phyloP scores from a whole-genome alignment of 306 rosid genomes.

The Fagus crenata region DNA sequence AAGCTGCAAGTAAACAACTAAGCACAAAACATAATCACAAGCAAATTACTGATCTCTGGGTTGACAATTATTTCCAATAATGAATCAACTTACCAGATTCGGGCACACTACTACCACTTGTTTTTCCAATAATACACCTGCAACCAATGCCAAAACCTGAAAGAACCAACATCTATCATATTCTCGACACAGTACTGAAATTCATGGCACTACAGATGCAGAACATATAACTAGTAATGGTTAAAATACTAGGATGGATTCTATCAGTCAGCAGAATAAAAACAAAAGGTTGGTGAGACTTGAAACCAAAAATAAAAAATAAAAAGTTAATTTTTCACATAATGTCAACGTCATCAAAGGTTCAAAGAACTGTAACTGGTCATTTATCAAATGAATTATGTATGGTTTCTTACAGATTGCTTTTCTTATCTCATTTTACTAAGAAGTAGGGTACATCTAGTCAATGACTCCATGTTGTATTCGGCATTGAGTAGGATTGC shows the following conservation, averaged over 20 bases:
- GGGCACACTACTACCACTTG: constrained; percentile 76
- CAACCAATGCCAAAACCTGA: constrained; percentile 67
- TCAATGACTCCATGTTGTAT: background rate
- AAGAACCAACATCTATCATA: constrained; percentile 37
- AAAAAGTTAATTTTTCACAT: background rate
- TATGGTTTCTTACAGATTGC: background rate
- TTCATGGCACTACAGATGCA: background rate
- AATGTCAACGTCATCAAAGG: background rate
- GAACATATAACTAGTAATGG: background rate
- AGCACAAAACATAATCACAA: constrained; percentile 28
- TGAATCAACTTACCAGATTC: constrained; percentile 59
- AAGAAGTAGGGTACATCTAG: background rate
- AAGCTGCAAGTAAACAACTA: constrained; percentile 7
- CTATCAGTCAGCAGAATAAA: background rate
- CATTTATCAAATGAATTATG: too few species aligned
- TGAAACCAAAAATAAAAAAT: background rate
- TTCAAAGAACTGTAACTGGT: background rate
- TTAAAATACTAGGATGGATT: background rate
- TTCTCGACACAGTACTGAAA: background rate
- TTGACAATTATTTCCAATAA: constrained; percentile 16
- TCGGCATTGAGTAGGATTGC: background rate
- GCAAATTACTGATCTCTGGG: constrained; percentile 21
- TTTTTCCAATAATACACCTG: constrained; percentile 85
- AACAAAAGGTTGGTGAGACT: background rate
- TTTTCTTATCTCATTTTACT: background rate